Evolutionary conservation across 371 early-diverging fungal genomes (phyloP), one percentile per base, ranked within the genome.

Genomic region (Lichtheimia ramosa): DNA sequence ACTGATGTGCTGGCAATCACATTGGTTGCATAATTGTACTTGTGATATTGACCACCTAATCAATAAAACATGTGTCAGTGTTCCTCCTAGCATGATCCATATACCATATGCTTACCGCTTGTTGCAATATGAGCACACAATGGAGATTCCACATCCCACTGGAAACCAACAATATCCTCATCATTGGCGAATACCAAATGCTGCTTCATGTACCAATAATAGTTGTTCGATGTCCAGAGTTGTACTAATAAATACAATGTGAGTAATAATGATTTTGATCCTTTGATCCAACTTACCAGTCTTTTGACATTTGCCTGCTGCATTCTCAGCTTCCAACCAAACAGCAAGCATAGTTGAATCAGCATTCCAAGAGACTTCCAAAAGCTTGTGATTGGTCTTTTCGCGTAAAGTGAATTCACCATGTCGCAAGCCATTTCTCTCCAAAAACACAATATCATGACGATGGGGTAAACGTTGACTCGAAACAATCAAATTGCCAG

Each of bases 181-280:
- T 66, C 76, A 34, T 68, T 64, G 1, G 72, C 59, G 51, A 70
- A 57, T 14, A 69, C 56, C 50, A 81, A 65, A 48, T 93, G 92
- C 69, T 96, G 95, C 67, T 95, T 94, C 73, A 97, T 67, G 61
- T 96, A 97, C 93, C 95, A 98, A 70, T 97, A 85, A 72, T 97
- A 97, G 77, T 98, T 98, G 66, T 84, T 88, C 62, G 84, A 87
- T 0, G 91, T 82, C 97, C 97, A 98, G 43, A 98, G 75, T 71
- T 97, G 94, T 24, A 98, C 86, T 64, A 56, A 3, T 8, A 40
- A n/a, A 59, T 1, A 16, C 1, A 46, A 46, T 2, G 6, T 88
- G 63, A 84, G 87, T 0, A 91, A 81, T 96, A 96, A 98, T 41
- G 97, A 75, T 71, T 97, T 85, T 63, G 51, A 4, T 12, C 43